These are phyloP conservation scores for Rheum nobile DNA, from an alignment of 148 eudicot genomes.

Conservation along the genomic window DNA sequence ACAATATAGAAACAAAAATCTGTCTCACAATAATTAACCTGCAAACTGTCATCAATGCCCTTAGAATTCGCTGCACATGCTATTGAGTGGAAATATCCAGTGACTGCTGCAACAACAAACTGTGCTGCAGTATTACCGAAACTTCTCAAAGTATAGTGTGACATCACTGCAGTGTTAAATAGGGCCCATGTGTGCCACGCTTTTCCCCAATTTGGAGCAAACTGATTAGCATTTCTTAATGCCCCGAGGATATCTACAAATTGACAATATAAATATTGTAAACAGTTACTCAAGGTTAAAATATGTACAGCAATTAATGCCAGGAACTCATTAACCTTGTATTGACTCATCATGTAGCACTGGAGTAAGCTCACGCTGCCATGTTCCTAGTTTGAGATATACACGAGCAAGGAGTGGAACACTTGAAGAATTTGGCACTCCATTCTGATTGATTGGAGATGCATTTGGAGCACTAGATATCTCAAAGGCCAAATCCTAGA, in stretches of 20 bases:
- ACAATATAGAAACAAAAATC: neutral
- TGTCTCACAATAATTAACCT: constrained; percentile 35
- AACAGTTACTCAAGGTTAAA: neutral
- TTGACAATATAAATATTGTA: constrained; percentile 6
- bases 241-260: constrained; percentile 63
- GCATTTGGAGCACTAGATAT: constrained; percentile 40
- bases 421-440: constrained; percentile 21
- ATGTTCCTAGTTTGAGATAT: constrained; percentile 72
- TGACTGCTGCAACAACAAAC: constrained; percentile 92
- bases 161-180: constrained; percentile 96
- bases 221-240: constrained; percentile 64
- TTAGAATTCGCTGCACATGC: constrained; percentile 93
- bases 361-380: constrained; percentile 85
- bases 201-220: constrained; percentile 76
- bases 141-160: constrained; percentile 76
- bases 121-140: constrained; percentile 41
- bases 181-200: constrained; percentile 99
- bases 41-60: constrained; percentile 96
- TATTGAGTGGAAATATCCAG: constrained; percentile 95
- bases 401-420: constrained; percentile 76
- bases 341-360: constrained; percentile 59
- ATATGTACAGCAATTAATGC: neutral
- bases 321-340: constrained; percentile 30
- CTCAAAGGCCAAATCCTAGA: constrained; percentile 63
- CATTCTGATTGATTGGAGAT: constrained; percentile 28